These are phyloP conservation scores for Rugosomyces carneus DNA, from an alignment of 1,284 basidiomycete species.

Conservation along the genomic window DNA sequence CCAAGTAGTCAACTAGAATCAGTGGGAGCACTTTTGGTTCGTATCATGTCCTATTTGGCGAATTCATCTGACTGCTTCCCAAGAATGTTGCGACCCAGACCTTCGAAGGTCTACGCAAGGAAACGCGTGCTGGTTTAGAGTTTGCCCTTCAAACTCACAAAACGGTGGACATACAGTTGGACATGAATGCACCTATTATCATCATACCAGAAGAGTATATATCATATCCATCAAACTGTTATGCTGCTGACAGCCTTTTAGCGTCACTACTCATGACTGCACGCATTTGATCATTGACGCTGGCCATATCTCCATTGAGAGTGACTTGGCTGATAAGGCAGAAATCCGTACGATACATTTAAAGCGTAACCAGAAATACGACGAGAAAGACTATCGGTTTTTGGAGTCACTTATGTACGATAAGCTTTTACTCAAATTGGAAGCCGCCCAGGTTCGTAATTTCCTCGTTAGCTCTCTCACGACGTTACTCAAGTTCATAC, in stretches of 20 bases:
- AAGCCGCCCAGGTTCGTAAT: conserved; percentile 77
- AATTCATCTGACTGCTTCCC: conserved; percentile 7
- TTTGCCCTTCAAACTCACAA: conserved; percentile 91
- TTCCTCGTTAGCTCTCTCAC: conserved; percentile 5
- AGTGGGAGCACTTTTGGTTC: conserved; percentile 80
- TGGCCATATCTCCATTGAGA: conserved; percentile 93
- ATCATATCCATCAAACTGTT: conserved; percentile 2
- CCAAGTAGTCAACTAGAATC: conserved; percentile 95
- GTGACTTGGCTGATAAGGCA: conserved; percentile 83
- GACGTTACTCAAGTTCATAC: conserved; percentile 4
- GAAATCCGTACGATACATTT: conserved; percentile 76
- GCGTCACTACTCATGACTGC: conserved; percentile 73
- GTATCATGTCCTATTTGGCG: conserved; percentile 20
- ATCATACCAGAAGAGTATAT: conserved; percentile 90
- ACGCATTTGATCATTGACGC: conserved; percentile 94
- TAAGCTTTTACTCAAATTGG: conserved; percentile 78
- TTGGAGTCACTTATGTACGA: conserved; percentile 98
- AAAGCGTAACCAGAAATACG: conserved; percentile 86
- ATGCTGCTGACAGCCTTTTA: conserved; percentile 22
- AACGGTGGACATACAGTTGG: conserved; percentile 93
- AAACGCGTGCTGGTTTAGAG: conserved; percentile 93
- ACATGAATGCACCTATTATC: conserved; percentile 97
- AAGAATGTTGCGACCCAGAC: conserved; percentile 92
- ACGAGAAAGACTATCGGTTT: conserved; percentile 82
- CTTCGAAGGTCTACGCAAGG: conserved; percentile 90